phyloP scores from a whole-genome alignment of 345 rosid genomes.

The Salix dunnii region DNA sequence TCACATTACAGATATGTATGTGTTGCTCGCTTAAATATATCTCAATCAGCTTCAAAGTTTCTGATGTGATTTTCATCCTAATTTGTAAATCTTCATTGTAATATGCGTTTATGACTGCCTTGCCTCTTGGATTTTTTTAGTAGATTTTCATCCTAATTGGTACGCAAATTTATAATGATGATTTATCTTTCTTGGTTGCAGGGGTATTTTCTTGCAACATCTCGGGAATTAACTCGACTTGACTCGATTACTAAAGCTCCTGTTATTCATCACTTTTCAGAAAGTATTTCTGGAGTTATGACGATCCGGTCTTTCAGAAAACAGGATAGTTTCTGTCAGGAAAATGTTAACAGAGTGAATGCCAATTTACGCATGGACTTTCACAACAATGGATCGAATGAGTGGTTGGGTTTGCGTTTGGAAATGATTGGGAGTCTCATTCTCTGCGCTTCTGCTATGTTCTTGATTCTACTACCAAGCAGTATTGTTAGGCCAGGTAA shows the following conservation, averaged over 20 bases:
- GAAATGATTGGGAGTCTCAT: conserved; percentile 73
- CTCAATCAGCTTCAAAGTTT: neutral
- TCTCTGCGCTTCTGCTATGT: conserved; percentile 68
- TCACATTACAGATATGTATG: neutral
- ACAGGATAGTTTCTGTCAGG: conserved; percentile 52
- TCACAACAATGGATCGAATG: conserved; percentile 86
- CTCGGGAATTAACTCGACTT: conserved; percentile 84
- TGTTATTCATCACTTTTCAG: conserved; percentile 90
- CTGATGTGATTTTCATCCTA: neutral
- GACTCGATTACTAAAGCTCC: conserved; percentile 98
- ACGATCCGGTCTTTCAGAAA: conserved; percentile 72
- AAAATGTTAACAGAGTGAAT: conserved; percentile 68
- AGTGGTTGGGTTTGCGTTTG: conserved; percentile 88
- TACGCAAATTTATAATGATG: neutral
- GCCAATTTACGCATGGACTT: conserved; percentile 79
- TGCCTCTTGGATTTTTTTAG: neutral
- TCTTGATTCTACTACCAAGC: conserved; percentile 80
- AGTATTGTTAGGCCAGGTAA: conserved; percentile 79
- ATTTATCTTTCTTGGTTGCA: conserved; percentile 20
- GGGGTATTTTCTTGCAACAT: conserved; percentile 79
- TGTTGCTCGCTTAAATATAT: neutral
- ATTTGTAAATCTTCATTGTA: neutral
- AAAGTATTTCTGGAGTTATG: conserved; percentile 86
- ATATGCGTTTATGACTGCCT: neutral
- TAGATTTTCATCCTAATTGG: neutral